Conservation (phyloP, 352 stramenopile species). For the Peronospora destructor region DNA sequence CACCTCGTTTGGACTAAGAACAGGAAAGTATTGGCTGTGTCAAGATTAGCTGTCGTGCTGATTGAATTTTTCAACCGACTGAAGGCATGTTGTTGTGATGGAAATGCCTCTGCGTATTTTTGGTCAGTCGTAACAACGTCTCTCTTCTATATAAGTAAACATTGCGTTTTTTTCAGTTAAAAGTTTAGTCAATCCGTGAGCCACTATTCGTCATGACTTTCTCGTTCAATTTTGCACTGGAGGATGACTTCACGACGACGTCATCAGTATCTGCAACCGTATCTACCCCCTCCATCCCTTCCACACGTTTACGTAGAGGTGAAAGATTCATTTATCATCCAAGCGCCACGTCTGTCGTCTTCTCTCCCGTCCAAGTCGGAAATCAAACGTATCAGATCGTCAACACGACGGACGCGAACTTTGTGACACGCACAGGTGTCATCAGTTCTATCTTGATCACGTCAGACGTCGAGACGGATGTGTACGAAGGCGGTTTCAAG, state of each 20-base stretch:
- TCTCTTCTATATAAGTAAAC: no score
- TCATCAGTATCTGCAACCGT: background rate
- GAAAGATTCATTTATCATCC: conserved; percentile 45
- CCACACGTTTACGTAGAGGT: conserved; percentile 33
- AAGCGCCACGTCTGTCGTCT: conserved; percentile 6
- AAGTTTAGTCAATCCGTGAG: no score
- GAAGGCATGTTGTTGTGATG: no score
- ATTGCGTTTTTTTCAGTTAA: no score
- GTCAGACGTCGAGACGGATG: conserved; percentile 65
- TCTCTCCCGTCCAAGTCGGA: conserved; percentile 32
- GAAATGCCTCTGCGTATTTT: no score
- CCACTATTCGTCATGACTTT: conserved; percentile 21
- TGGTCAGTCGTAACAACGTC: no score
- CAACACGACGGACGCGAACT: conserved; percentile 46
- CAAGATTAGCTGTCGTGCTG: no score
- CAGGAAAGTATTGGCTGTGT: no score
- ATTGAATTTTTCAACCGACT: no score
- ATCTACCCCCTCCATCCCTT: background rate
- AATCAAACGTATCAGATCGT: conserved; percentile 50
- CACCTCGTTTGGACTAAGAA: no score
- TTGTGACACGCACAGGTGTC: conserved; percentile 44
- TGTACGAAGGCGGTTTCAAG: conserved; percentile 86
- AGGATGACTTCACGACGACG: conserved; percentile 2
- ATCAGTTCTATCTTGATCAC: conserved; percentile 65
- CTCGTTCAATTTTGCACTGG: conserved; percentile 66